These are phyloP conservation scores for Begonia peltatifolia DNA, from an alignment of 306 rosid genomes.

Conservation along the genomic window DNA sequence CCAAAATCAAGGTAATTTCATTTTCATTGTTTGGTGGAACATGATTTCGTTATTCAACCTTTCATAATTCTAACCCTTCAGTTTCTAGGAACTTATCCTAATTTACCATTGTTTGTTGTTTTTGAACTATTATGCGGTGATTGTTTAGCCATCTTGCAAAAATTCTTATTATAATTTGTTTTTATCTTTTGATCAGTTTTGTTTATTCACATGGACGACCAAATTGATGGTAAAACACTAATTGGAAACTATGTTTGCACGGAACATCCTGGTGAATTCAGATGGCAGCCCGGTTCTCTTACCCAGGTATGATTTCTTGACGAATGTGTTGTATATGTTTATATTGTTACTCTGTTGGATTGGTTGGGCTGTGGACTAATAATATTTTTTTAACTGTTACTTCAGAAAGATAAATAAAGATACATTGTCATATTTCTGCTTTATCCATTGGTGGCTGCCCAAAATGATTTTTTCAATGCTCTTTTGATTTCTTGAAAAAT, in stretches of 20 bases:
- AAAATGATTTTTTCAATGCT: too few species aligned
- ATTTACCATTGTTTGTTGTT: neutral
- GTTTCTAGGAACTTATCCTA: too few species aligned
- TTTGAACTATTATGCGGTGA: neutral
- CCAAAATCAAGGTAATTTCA: constrained; percentile 14
- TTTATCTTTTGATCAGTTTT: constrained; percentile 41
- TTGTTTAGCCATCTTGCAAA: neutral
- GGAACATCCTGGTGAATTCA: constrained; percentile 79
- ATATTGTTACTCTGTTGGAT: constrained; percentile 2
- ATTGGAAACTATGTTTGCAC: constrained; percentile 74
- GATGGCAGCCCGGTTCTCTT: constrained; percentile 97
- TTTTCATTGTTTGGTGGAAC: neutral
- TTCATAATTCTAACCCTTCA: too few species aligned
- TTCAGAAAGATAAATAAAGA: too few species aligned
- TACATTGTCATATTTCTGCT: too few species aligned
- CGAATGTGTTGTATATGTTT: neutral
- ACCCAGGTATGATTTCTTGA: constrained; percentile 51
- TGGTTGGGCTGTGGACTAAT: neutral
- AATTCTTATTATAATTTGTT: constrained; percentile 1
- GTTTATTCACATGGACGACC: constrained; percentile 88
- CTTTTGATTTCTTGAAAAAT: too few species aligned
- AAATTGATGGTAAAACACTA: constrained; percentile 75
- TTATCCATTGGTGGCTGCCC: too few species aligned
- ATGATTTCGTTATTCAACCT: neutral
- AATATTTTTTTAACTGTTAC: too few species aligned